Conservation (phyloP, 495 filamentous ascomycete genomes). For the Mytilinidion resinicola region DNA sequence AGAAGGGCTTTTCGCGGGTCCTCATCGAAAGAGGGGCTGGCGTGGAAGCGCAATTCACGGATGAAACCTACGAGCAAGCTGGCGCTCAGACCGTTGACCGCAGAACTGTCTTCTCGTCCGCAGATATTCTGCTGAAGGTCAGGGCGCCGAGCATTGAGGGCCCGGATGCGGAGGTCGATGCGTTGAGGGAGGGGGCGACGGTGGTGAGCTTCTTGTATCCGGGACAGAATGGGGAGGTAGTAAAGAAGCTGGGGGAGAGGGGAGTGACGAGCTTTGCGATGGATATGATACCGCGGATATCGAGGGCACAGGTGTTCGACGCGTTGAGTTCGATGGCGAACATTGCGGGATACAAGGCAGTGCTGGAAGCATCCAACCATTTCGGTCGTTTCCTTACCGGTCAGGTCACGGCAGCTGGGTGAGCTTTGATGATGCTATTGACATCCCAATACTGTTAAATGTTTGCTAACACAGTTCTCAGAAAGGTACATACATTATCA, state of each 20-base stretch:
- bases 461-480: slow-evolving; percentile 1
- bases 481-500: slow-evolving; percentile 20
- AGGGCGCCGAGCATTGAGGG: slow-evolving; percentile 55
- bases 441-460: background rate
- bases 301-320: slow-evolving; percentile 74
- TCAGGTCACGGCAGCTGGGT: slow-evolving; percentile 74
- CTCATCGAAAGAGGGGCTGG: slow-evolving; percentile 70
- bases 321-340: slow-evolving; percentile 75
- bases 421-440: background rate
- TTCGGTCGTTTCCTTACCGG: slow-evolving; percentile 78
- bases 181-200: slow-evolving; percentile 55
- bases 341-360: slow-evolving; percentile 80
- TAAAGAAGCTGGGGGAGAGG: slow-evolving; percentile 58
- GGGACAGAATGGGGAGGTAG: slow-evolving; percentile 60
- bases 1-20: slow-evolving; percentile 70
- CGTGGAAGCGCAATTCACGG: slow-evolving; percentile 62
- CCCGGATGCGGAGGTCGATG: slow-evolving; percentile 52
- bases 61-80: slow-evolving; percentile 62
- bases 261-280: slow-evolving; percentile 70
- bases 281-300: slow-evolving; percentile 80
- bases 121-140: slow-evolving; percentile 74
- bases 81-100: slow-evolving; percentile 65
- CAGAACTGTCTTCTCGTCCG: slow-evolving; percentile 55
- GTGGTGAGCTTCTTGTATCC: slow-evolving; percentile 72
- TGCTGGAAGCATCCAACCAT: slow-evolving; percentile 73